phyloP scores from a whole-genome alignment of 2,329 filamentous ascomycete genomes.

The Cladosporium austrohemisphaericum region DNA sequence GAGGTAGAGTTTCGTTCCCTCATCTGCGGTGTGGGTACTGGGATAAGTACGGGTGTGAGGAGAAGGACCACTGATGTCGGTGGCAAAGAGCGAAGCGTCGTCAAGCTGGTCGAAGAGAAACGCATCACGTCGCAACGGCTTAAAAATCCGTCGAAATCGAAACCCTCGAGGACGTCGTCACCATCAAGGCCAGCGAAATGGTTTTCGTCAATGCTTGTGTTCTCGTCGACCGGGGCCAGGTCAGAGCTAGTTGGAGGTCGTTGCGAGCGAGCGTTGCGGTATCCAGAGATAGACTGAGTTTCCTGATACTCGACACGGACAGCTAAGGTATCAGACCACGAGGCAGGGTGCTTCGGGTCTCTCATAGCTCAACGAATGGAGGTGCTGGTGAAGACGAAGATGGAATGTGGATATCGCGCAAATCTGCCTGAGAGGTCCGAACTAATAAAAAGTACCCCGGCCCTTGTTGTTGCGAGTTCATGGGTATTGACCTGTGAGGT shows the following conservation, averaged over 20 bases:
- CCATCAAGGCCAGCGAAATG: background rate
- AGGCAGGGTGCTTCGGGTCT: conserved; percentile 14
- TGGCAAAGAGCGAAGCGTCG: conserved; percentile 33
- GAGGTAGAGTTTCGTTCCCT: conserved; percentile 40
- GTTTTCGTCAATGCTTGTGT: too few relatives aligned
- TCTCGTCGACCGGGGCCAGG: too few relatives aligned
- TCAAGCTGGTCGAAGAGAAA: conserved; percentile 16
- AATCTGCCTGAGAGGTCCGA: conserved; percentile 18
- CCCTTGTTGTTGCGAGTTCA: conserved; percentile 16
- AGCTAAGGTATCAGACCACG: conserved; percentile 17
- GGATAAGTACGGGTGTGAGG: conserved; percentile 39
- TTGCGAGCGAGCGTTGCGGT: too few relatives aligned
- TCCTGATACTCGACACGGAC: conserved; percentile 17
- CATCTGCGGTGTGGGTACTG: too few relatives aligned
- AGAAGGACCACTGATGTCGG: conserved; percentile 41
- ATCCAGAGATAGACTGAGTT: background rate
- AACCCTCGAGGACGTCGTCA: background rate
- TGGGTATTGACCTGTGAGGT: conserved; percentile 16
- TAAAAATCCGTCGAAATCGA: background rate
- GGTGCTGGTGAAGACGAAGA: conserved; percentile 21
- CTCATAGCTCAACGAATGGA: conserved; percentile 21
- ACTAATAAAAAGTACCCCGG: conserved; percentile 13
- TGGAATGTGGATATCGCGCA: conserved; percentile 20
- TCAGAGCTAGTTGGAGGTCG: too few relatives aligned
- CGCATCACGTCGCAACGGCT: conserved; percentile 8